Evolutionary conservation across 371 early-diverging fungal genomes (phyloP).

Genomic region (Mortierella sp.): DNA sequence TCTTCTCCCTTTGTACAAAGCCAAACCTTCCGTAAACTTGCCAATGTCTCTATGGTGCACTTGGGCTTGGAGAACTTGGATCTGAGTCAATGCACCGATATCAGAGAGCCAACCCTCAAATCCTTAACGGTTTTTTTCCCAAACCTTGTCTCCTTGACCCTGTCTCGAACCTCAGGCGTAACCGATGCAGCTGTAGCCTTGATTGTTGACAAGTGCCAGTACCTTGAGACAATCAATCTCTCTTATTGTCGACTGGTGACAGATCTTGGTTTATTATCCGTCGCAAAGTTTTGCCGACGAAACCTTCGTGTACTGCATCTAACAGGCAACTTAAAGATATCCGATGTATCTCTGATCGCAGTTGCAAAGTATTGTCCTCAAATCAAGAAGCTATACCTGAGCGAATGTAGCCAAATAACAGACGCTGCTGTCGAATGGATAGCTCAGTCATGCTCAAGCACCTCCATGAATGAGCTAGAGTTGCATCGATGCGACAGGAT

Average conservation of each 20-base stretch:
- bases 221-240: conserved; percentile 39
- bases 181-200: conserved; percentile 39
- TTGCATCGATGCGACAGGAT: conserved; percentile 52
- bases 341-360: conserved; percentile 31
- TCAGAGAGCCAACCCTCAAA: conserved; percentile 43
- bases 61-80: conserved; percentile 29
- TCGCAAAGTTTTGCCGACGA: conserved; percentile 51
- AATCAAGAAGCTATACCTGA: conserved; percentile 33
- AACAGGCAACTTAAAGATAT: conserved; percentile 48
- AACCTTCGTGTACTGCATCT: conserved; percentile 39
- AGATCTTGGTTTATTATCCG: conserved; percentile 42
- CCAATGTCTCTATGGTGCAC: conserved; percentile 24
- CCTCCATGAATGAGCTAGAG: conserved; percentile 38
- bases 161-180: conserved; percentile 44
- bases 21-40: conserved; percentile 39
- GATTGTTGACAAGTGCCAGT: conserved; percentile 48
- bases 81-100: conserved; percentile 48
- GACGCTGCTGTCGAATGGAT: conserved; percentile 51
- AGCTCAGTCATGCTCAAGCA: conserved; percentile 35
- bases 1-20: conserved; percentile 44
- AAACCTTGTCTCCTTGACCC: conserved; percentile 37
- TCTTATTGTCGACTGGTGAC: conserved; percentile 46
- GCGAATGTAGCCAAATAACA: conserved; percentile 45
- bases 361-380: conserved; percentile 48
- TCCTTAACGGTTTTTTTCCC: conserved; percentile 32